These are phyloP conservation scores for Calocybe indica DNA, from an alignment of 768 basidiomycete genomes.

Conservation along the genomic window DNA sequence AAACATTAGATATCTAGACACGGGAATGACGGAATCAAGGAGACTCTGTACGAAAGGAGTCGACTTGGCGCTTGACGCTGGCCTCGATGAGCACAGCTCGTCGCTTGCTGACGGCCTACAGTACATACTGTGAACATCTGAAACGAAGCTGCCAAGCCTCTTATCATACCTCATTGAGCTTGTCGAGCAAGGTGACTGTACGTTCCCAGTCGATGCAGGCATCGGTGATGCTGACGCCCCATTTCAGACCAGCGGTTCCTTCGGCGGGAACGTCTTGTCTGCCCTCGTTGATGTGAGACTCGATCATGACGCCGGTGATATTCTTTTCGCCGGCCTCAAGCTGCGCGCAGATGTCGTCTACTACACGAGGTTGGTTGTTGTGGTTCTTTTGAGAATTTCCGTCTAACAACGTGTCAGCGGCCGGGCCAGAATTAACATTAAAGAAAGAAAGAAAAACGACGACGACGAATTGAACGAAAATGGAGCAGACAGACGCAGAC, in stretches of 20 bases:
- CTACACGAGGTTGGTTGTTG: conserved; percentile 82
- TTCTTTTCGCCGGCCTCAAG: conserved; percentile 59
- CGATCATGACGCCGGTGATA: conserved; percentile 97
- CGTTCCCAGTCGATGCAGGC: conserved; percentile 86
- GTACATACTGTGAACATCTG: too few species aligned
- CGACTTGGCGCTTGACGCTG: too few species aligned
- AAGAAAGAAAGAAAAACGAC: neutral
- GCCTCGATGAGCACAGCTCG: too few species aligned
- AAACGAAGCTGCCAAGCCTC: too few species aligned
- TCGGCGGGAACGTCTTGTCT: conserved; percentile 80
- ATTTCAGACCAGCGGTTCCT: conserved; percentile 64
- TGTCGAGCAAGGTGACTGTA: conserved; percentile 71
- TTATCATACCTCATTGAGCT: conserved; percentile 47
- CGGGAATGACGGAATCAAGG: too few species aligned
- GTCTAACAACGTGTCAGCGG: conserved; percentile 35
- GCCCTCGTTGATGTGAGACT: conserved; percentile 89
- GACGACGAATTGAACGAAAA: neutral
- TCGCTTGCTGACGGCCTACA: too few species aligned
- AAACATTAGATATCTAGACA: too few species aligned
- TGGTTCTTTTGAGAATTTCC: conserved; percentile 97
- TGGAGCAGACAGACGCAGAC: neutral
- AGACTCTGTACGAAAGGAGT: too few species aligned
- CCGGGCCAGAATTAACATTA: too few species aligned
- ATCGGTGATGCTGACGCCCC: conserved; percentile 87
- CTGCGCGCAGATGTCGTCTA: conserved; percentile 68